Percentiles rank a stretch among this genome's conserved stretches.
These are phyloP conservation scores for Fusarium begoniae DNA, from an alignment of 2,329 filamentous ascomycete genomes.

Conservation along the genomic window DNA sequence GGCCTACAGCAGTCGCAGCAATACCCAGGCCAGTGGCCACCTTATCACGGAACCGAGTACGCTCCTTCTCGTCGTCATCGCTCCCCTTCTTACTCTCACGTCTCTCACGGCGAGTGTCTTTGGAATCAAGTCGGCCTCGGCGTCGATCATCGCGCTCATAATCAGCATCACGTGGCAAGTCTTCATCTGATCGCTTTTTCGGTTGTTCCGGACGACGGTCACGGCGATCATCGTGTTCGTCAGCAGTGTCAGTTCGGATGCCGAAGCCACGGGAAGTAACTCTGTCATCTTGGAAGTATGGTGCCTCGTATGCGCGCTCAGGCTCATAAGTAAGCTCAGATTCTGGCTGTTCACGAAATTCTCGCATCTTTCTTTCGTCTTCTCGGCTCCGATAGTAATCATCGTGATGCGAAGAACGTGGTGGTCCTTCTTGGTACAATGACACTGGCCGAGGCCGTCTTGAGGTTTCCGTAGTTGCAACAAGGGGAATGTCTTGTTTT, in stretches of 20 bases:
- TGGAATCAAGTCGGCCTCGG: slow-evolving; percentile 36
- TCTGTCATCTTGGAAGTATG: slow-evolving; percentile 57
- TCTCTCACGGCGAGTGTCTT: slow-evolving; percentile 44
- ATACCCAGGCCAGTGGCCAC: slow-evolving; percentile 58
- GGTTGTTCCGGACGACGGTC: slow-evolving; percentile 48
- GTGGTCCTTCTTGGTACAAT: slow-evolving; percentile 61
- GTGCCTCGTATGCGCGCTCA: slow-evolving; percentile 42
- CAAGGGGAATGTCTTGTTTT: slow-evolving; percentile 28
- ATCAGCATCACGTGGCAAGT: slow-evolving; percentile 41
- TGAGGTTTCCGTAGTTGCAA: slow-evolving; percentile 33
- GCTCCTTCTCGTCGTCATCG: slow-evolving; percentile 52
- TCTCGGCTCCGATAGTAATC: slow-evolving; percentile 61
- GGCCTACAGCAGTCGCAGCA: slow-evolving; percentile 59
- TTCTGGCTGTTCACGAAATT: slow-evolving; percentile 54
- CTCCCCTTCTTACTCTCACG: slow-evolving; percentile 45
- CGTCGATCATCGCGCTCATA: slow-evolving; percentile 44
- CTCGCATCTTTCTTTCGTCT: slow-evolving; percentile 55
- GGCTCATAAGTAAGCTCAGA: slow-evolving; percentile 39
- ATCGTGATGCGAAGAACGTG: slow-evolving; percentile 56
- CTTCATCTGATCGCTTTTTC: slow-evolving; percentile 46
- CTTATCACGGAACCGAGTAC: slow-evolving; percentile 58
- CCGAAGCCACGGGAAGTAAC: slow-evolving; percentile 61
- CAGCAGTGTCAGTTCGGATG: slow-evolving; percentile 55
- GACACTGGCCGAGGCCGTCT: slow-evolving; percentile 58
- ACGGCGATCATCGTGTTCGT: slow-evolving; percentile 54